Percentiles rank a stretch among this genome's conserved stretches.
phyloP scores from a whole-genome alignment of 139 green algal species.

The Chlorella sp. region DNA sequence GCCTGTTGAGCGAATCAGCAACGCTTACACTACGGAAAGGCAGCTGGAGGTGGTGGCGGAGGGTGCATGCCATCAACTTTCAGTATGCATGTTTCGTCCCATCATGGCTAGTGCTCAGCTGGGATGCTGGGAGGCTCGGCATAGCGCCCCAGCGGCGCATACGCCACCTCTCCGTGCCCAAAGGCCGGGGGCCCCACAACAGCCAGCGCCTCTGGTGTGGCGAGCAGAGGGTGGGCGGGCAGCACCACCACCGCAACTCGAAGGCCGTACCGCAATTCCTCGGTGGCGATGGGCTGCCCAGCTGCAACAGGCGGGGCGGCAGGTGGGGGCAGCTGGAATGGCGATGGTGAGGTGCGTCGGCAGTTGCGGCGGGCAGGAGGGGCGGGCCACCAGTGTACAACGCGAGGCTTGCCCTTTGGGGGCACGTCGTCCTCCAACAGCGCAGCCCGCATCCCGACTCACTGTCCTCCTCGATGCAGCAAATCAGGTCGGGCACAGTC shows the following conservation, averaged over 20 bases:
- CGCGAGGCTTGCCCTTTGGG: background rate
- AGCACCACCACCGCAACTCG: slow-evolving; percentile 39
- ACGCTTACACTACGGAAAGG: too few relatives aligned
- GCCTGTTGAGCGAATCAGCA: too few relatives aligned
- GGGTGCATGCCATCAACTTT: too few relatives aligned
- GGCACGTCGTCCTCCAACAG: background rate
- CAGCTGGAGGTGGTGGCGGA: too few relatives aligned
- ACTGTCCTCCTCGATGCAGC: slow-evolving; percentile 42
- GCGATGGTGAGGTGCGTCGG: too few relatives aligned
- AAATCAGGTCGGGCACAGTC: slow-evolving; percentile 57
- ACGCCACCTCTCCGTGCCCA: slow-evolving; percentile 15
- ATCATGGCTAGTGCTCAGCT: background rate
- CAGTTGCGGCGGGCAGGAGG: background rate
- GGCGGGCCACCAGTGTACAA: background rate
- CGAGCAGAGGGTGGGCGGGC: slow-evolving; percentile 48
- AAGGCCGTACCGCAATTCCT: slow-evolving; percentile 54
- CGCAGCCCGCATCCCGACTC: background rate
- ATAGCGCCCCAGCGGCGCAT: slow-evolving; percentile 21
- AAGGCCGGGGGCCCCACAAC: slow-evolving; percentile 55
- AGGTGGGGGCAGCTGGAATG: too few relatives aligned
- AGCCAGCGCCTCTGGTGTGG: slow-evolving; percentile 35
- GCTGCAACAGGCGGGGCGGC: slow-evolving; percentile 2
- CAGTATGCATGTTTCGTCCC: too few relatives aligned
- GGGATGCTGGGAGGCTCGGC: background rate
- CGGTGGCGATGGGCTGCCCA: slow-evolving; percentile 39